Evolutionary conservation across 2,329 filamentous ascomycete species (phyloP), one percentile per base, ranked within the genome.

Genomic region (Plectosphaerella cucumerina): DNA sequence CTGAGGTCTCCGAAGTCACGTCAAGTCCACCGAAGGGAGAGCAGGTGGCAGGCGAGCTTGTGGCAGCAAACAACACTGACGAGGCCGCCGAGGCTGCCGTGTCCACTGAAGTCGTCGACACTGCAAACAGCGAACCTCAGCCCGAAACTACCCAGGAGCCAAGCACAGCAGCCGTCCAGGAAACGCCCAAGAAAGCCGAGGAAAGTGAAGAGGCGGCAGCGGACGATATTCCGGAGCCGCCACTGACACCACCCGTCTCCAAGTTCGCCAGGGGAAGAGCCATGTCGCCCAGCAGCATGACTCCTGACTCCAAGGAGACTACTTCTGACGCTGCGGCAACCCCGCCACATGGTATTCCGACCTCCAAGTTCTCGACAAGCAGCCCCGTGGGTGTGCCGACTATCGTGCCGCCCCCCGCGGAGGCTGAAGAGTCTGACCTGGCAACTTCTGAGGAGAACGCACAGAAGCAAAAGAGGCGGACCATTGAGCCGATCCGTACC

Each of bases 401-500:
- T 5, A 54, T 56, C 14, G 47, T 53, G 14, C n/a, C 47, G 20
- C 21, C 33, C 9, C 35, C 49, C 6, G 49, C 47, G 11, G 43
- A 44, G 11, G 52, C 35, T 10, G 35, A 53, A 8, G 12, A 26
- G 20, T 34, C 33, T 11, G 23, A 41, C 21, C 33, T 45, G 51
- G 18, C 26, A 8, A 21, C 41, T 5, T 12, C 39, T 3, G 39
- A 42, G 20, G 5, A 4, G 10, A 42, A 2, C 17, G n/a, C 17
- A 11, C n/a, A 42, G 17, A 44, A 44, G 21, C 61, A 59, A 8
- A 71, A 62, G 55, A 71, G 66, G 26, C 73, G 65, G 50, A 56
- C 63, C 17, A 62, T 78, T 18, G 79, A 85, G 23, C 81, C 81
- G 17, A 85, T 88, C 48, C 70, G 69, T 35, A 83, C 80, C 3